Evolutionary conservation across 2,329 filamentous ascomycete genomes (phyloP), one percentile per base, ranked within the genome.

Genomic region (Penicillium sp.): DNA sequence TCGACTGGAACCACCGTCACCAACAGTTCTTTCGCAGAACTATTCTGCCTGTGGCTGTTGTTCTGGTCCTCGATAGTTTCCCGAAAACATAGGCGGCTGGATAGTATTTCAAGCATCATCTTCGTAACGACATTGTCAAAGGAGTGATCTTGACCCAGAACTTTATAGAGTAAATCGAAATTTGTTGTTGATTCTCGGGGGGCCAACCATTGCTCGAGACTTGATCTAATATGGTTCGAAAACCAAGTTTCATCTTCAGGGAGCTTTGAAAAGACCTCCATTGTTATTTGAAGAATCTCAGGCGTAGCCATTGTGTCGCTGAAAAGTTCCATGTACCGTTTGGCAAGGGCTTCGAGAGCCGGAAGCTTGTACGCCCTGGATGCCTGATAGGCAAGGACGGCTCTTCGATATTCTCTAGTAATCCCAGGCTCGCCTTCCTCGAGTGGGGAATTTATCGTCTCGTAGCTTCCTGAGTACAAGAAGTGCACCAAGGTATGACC

Each of bases 381-480:
- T 38, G 63, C 66, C n/a, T 66, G 35, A 35, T 67, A 30, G 67
- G 16, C 57, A 0, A 62, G 55, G n/a, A 63, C 38, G 25, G 60
- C 62, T 59, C 55, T 63, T 30, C 26, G 30, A 53, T 65, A 68
- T 51, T 68, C 66, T 55, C 30, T 53, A 14, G 42, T 55, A 5
- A 64, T 22, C 19, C 51, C 8, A 40, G 42, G 55, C 13, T 25
- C n/a, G 45, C 22, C 43, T 30, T 45, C 22, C n/a, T 58, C 52
- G 35, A 48, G 25, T 43, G 56, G 35, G 33, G 22, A 55, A 6
- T 42, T 14, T 6, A 63, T 57, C 45, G 45, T 48, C 45, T 48
- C 45, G 22, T 48, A 48, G 45, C 45, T 26, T 28, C 45, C 45
- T 48, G 45, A 48, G 26, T 48, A 48, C 26, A 48, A 26, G 45